phyloP scores from a whole-genome alignment of 2,329 filamentous ascomycete genomes.

The Zarea fungicola region DNA sequence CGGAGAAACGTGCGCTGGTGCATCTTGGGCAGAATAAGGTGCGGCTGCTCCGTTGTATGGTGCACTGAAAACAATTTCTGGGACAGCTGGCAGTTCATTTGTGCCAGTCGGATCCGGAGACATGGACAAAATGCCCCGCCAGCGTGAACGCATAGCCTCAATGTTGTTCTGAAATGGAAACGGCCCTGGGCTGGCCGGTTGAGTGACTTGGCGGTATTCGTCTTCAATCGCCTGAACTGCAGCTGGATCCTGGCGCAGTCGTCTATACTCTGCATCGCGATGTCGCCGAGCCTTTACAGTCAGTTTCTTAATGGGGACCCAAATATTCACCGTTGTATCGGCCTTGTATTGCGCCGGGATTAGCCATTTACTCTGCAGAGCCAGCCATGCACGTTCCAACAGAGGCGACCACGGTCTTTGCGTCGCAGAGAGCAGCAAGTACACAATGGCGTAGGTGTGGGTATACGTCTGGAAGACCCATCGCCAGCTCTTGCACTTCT shows the following conservation, averaged over 20 bases:
- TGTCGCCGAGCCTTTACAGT: slow-evolving; percentile 34
- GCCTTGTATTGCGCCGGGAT: slow-evolving; percentile 27
- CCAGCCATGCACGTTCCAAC: slow-evolving; percentile 43
- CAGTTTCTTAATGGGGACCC: slow-evolving; percentile 36
- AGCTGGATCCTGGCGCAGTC: slow-evolving; percentile 24
- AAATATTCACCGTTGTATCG: slow-evolving; percentile 30
- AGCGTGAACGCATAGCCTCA: slow-evolving; percentile 25
- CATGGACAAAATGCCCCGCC: slow-evolving; percentile 25
- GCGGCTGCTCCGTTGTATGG: not conserved
- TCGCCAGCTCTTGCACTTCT: slow-evolving; percentile 44
- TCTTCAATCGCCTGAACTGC: slow-evolving; percentile 24
- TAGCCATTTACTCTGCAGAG: slow-evolving; percentile 40
- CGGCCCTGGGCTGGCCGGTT: slow-evolving; percentile 27
- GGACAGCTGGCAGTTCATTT: not conserved
- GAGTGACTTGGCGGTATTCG: slow-evolving; percentile 22
- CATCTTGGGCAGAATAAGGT: not conserved
- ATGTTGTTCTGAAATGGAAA: slow-evolving; percentile 18
- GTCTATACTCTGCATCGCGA: slow-evolving; percentile 30
- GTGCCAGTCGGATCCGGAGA: not conserved
- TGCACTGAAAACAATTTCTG: not conserved
- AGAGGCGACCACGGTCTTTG: slow-evolving; percentile 40
- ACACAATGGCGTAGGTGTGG: slow-evolving; percentile 55
- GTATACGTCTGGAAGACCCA: slow-evolving; percentile 57
- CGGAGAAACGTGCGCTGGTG: too few relatives aligned
- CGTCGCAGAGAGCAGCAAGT: slow-evolving; percentile 47